These are phyloP conservation scores for Aspergillus sergii DNA, from an alignment of 2,329 filamentous ascomycete species.

Conservation along the genomic window DNA sequence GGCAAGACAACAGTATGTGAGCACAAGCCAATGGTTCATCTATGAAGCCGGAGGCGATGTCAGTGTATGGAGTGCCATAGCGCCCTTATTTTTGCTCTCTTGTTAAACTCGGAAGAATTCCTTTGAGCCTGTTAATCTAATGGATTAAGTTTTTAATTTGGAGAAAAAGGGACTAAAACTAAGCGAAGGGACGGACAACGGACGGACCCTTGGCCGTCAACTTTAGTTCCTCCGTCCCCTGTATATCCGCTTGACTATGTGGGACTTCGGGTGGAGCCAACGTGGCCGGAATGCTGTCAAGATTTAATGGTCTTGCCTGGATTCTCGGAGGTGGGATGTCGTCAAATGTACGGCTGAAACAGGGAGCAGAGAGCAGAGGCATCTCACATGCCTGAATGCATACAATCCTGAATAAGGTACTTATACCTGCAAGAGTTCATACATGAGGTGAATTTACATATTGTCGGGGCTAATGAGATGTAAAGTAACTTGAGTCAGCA, in stretches of 20 bases:
- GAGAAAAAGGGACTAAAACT: background rate
- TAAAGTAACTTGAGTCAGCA: background rate
- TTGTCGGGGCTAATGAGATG: background rate
- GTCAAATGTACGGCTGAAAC: background rate
- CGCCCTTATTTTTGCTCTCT: background rate
- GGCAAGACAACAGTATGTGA: background rate
- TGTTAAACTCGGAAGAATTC: background rate
- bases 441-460: background rate
- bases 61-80: background rate
- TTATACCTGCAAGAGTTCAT: background rate
- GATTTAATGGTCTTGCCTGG: background rate
- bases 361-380: no score
- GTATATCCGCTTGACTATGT: background rate
- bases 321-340: background rate
- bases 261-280: background rate
- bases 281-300: background rate
- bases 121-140: background rate
- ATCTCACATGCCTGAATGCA: background rate
- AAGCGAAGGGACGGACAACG: background rate
- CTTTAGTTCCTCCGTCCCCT: background rate
- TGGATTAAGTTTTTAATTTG: background rate
- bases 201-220: background rate
- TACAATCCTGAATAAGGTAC: background rate
- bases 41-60: background rate
- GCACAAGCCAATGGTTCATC: conserved; percentile 1